Conservation (phyloP, 1,139 yeast genomes). For the Geotrichum histeridarum region DNA sequence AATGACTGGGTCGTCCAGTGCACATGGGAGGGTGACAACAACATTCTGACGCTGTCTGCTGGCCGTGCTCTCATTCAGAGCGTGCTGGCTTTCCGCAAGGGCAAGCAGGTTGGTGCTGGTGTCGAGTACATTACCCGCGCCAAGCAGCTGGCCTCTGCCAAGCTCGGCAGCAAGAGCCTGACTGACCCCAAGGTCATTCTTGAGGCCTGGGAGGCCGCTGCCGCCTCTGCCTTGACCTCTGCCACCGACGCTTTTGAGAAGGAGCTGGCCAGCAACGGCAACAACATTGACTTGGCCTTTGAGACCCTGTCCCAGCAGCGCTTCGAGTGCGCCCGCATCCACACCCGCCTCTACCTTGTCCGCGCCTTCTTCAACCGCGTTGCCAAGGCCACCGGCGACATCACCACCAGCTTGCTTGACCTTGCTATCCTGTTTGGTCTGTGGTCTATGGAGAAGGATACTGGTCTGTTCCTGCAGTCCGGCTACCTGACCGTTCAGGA, state of each 20-base stretch:
- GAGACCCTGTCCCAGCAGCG: conserved; percentile 38
- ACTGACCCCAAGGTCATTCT: conserved; percentile 30
- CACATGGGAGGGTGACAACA: conserved; percentile 95
- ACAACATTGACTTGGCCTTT: conserved; percentile 32
- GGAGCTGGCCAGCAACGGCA: conserved; percentile 24
- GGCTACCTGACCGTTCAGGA: conserved; percentile 45
- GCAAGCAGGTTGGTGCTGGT: conserved; percentile 28
- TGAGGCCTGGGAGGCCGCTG: conserved; percentile 39
- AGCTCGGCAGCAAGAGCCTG: conserved; percentile 24
- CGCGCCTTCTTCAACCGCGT: conserved; percentile 33
- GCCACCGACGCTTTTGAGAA: conserved; percentile 28
- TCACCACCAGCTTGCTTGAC: conserved; percentile 42
- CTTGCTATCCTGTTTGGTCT: conserved; percentile 62
- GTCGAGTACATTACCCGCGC: conserved; percentile 23
- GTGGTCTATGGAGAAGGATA: conserved; percentile 66
- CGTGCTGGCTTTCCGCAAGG: conserved; percentile 27
- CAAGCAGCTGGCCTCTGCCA: conserved; percentile 25
- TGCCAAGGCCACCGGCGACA: conserved; percentile 23
- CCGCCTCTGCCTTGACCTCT: conserved; percentile 33
- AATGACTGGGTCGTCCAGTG: conserved; percentile 89
- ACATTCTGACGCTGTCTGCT: conserved; percentile 69
- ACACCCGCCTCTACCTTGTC: conserved; percentile 34
- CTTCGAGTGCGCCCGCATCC: conserved; percentile 37
- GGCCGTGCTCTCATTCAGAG: conserved; percentile 45
- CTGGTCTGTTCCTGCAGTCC: conserved; percentile 69